These are phyloP conservation scores for Nannizziopsis arthrosporioides DNA, from an alignment of 2,329 filamentous ascomycete species.

Conservation along the genomic window DNA sequence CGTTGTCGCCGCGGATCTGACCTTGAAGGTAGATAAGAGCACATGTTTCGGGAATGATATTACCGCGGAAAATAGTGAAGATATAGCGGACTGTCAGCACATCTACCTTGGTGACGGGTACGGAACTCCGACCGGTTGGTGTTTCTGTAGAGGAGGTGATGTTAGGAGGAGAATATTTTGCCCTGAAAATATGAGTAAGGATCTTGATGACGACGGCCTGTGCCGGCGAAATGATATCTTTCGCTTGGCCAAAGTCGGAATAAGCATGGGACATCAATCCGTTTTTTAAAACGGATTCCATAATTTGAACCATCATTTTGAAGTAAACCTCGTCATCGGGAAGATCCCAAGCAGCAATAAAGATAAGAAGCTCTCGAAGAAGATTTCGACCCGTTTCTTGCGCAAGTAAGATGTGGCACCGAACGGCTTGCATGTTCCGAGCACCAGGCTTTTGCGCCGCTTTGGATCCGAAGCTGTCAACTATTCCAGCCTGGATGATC, in stretches of 20 bases:
- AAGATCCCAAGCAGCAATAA: constrained; percentile 94
- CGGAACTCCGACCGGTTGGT: constrained; percentile 47
- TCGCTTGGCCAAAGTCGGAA: constrained; percentile 79
- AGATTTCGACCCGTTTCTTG: constrained; percentile 85
- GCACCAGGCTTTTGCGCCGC: constrained; percentile 49
- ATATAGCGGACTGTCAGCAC: constrained; percentile 71
- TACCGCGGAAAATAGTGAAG: constrained; percentile 80
- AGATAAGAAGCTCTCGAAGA: constrained; percentile 80
- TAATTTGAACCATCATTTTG: constrained; percentile 91
- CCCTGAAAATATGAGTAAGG: constrained; percentile 77
- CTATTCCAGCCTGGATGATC: constrained; percentile 92
- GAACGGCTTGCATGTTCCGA: constrained; percentile 75
- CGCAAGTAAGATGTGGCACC: constrained; percentile 79
- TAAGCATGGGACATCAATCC: constrained; percentile 85
- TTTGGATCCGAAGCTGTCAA: constrained; percentile 63
- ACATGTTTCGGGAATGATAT: constrained; percentile 86
- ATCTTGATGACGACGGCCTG: constrained; percentile 88
- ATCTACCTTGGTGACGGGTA: constrained; percentile 44
- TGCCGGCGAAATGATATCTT: constrained; percentile 90
- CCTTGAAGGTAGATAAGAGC: constrained; percentile 91
- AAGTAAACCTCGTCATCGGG: constrained; percentile 89
- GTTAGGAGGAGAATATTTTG: constrained; percentile 42
- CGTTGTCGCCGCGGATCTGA: constrained; percentile 66
- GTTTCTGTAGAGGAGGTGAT: constrained; percentile 39
- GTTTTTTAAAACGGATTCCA: constrained; percentile 82